Conservation (phyloP, 805 yeast species). For the Zygoascus biomembranicola region DNA sequence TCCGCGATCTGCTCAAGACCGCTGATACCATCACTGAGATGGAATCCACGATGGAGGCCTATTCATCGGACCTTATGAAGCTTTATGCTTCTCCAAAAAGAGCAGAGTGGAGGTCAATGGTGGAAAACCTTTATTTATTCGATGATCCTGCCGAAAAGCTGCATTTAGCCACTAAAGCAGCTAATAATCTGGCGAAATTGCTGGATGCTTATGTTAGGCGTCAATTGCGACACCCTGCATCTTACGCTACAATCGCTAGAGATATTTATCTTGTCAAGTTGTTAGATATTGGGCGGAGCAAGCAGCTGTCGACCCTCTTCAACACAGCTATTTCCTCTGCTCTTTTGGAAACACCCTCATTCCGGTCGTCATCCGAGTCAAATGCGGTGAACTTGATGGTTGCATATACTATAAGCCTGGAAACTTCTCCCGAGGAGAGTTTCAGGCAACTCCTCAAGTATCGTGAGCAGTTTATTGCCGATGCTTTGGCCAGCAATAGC, state of each 20-base stretch:
- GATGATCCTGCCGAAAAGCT: not conserved
- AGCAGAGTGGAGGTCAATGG: not conserved
- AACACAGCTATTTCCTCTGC: not conserved
- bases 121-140: not conserved
- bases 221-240: not conserved
- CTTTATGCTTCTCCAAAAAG: not conserved
- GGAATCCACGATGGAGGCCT: conserved; percentile 3
- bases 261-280: not conserved
- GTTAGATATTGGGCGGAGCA: not conserved
- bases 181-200: not conserved
- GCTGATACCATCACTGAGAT: conserved; percentile 17
- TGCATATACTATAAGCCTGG: conserved; percentile 16
- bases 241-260: not conserved
- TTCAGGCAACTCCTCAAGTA: not conserved
- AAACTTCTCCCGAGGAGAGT: conserved; percentile 9
- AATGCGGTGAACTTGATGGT: conserved; percentile 13
- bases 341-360: not conserved
- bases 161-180: not conserved
- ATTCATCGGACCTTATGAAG: not conserved
- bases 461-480: not conserved
- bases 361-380: not conserved
- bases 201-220: not conserved
- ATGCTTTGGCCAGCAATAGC: not conserved
- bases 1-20: conserved; percentile 17
- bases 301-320: not conserved